Conservation (phyloP, 768 basidiomycete species). For the Clavaria fumosa region DNA sequence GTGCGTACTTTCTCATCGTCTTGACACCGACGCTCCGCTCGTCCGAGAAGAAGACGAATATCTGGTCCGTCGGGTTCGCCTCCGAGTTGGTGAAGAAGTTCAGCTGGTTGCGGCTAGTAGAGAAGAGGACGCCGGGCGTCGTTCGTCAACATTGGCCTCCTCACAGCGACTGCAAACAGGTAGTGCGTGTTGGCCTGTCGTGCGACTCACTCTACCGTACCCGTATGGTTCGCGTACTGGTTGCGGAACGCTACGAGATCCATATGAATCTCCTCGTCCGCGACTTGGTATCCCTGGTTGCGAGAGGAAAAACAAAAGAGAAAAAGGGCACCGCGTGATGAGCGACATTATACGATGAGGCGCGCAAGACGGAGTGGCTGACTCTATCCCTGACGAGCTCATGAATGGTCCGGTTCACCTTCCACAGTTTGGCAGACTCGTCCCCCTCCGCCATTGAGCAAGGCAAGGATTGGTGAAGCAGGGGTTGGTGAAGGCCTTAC, state of each 20-base stretch:
- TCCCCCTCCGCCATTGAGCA: conserved; percentile 63
- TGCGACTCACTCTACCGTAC: conserved; percentile 71
- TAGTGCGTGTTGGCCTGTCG: too few species aligned
- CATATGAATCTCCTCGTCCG: conserved; percentile 89
- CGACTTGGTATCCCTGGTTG: conserved; percentile 77
- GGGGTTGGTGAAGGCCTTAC: too few species aligned
- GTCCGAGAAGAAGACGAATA: conserved; percentile 93
- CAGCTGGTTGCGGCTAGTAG: conserved; percentile 63
- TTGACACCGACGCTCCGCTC: conserved; percentile 93
- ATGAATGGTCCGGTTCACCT: conserved; percentile 91
- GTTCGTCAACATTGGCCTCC: too few species aligned
- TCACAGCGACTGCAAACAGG: too few species aligned
- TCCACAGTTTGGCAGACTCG: conserved; percentile 84
- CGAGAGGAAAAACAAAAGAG: conserved; percentile 14
- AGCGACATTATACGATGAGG: too few species aligned
- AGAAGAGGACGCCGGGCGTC: too few species aligned
- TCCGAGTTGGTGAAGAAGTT: conserved; percentile 79
- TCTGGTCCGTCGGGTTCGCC: conserved; percentile 54
- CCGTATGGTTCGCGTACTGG: conserved; percentile 55
- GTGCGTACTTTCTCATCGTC: conserved; percentile 86
- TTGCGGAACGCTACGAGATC: conserved; percentile 64
- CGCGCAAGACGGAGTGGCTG: conserved; percentile 19
- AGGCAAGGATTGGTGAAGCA: too few species aligned
- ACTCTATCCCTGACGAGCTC: conserved; percentile 95
- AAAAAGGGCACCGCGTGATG: too few species aligned